Evolutionary conservation across 2,329 filamentous ascomycete species (phyloP).

Genomic region (Colletotrichum karsti): DNA sequence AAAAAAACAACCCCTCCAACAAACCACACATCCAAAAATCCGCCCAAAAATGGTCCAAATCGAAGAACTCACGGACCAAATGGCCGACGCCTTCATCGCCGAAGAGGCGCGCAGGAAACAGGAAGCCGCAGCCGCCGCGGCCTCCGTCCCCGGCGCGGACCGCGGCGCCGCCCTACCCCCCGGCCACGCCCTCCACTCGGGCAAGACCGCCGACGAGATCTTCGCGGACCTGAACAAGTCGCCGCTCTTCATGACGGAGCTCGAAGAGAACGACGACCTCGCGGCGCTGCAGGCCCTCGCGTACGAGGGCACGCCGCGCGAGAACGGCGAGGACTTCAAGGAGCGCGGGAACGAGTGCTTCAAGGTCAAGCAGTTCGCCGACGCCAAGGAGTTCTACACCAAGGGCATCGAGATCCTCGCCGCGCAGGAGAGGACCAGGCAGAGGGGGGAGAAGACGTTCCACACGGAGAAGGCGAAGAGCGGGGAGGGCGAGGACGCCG

Average conservation of each 20-base stretch:
- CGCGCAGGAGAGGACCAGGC: slow-evolving; percentile 66
- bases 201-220: slow-evolving; percentile 64
- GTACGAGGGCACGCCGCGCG: slow-evolving; percentile 89
- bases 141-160: slow-evolving; percentile 33
- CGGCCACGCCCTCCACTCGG: slow-evolving; percentile 39
- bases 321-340: slow-evolving; percentile 86
- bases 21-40: not conserved
- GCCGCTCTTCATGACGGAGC: slow-evolving; percentile 95
- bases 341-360: slow-evolving; percentile 94
- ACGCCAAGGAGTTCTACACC: slow-evolving; percentile 91
- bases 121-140: not conserved
- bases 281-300: slow-evolving; percentile 90
- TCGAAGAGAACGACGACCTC: slow-evolving; percentile 85
- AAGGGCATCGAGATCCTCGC: slow-evolving; percentile 82
- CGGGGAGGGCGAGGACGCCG: slow-evolving; percentile 31
- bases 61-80: slow-evolving; percentile 52
- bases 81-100: slow-evolving; percentile 43
- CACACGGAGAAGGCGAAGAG: slow-evolving; percentile 30
- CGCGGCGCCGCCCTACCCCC: slow-evolving; percentile 55
- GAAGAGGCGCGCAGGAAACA: not conserved
- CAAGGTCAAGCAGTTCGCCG: slow-evolving; percentile 74
- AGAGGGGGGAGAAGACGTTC: slow-evolving; percentile 40
- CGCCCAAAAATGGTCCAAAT: slow-evolving; percentile 36
- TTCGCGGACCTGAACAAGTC: slow-evolving; percentile 66
- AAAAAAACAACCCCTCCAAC: not conserved